Evolutionary conservation across 257 asterid genomes (phyloP).

Genomic region (Salvia splendens): DNA sequence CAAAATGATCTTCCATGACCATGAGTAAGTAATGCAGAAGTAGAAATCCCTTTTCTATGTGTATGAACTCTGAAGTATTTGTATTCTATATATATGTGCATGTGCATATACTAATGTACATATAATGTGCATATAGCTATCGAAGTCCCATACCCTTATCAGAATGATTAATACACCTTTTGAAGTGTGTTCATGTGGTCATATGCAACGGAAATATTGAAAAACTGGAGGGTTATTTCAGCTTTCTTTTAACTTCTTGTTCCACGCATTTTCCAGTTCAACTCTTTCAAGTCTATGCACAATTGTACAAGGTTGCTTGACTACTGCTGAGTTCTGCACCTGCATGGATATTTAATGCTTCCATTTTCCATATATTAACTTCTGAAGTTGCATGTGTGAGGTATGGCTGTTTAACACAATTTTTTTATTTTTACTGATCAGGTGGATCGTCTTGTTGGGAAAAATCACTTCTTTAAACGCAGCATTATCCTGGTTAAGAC

Average conservation of each 20-base stretch:
- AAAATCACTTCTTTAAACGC: slow-evolving; percentile 74
- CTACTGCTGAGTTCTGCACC: slow-evolving; percentile 14
- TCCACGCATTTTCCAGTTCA: slow-evolving; percentile 17
- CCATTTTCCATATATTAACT: background rate
- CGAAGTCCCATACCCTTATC: background rate
- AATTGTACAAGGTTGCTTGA: slow-evolving; percentile 21
- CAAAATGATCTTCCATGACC: slow-evolving; percentile 21
- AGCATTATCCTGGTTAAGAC: slow-evolving; percentile 76
- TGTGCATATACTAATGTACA: background rate
- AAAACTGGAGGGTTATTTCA: slow-evolving; percentile 15
- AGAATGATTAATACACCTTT: slow-evolving; percentile 7
- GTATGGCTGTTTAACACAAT: slow-evolving; percentile 1
- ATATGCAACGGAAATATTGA: slow-evolving; percentile 9
- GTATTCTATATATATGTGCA: background rate
- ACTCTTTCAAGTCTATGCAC: background rate
- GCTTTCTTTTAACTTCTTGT: background rate
- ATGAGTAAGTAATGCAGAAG: background rate
- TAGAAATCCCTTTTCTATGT: background rate
- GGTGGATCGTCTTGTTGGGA: slow-evolving; percentile 80
- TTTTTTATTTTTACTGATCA: slow-evolving; percentile 32
- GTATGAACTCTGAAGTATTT: background rate
- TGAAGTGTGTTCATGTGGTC: slow-evolving; percentile 12
- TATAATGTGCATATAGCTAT: background rate
- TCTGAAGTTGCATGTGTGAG: slow-evolving; percentile 8
- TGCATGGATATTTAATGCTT: background rate